Conservation (phyloP, 139 green algal species). For the Haematococcus lacustris region DNA sequence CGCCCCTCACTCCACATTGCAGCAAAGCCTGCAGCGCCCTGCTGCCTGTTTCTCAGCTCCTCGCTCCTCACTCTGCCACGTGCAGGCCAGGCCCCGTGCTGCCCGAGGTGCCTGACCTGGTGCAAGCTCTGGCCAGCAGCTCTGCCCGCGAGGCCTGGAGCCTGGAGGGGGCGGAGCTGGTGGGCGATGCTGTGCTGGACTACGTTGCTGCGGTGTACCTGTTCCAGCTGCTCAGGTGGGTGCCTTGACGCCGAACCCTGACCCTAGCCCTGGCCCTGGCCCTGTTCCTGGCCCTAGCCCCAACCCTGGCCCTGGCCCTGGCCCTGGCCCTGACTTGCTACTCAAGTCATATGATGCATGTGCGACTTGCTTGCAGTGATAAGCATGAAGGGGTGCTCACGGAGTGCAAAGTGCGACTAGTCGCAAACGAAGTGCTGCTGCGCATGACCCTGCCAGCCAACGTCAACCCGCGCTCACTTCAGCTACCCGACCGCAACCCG, state of each 20-base stretch:
- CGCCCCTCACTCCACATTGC: neutral
- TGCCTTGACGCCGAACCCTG: neutral
- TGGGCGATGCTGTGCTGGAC: conserved; percentile 11
- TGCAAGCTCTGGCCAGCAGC: neutral
- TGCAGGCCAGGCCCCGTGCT: neutral
- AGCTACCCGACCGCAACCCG: too few species aligned
- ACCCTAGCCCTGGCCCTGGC: neutral
- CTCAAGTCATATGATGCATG: neutral
- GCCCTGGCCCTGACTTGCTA: neutral
- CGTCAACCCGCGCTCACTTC: too few species aligned
- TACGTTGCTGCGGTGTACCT: conserved; percentile 1
- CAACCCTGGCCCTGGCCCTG: too few species aligned
- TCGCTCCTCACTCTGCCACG: neutral
- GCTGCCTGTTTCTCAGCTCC: neutral
- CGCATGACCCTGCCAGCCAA: too few species aligned
- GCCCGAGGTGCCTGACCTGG: neutral
- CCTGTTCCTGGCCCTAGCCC: neutral
- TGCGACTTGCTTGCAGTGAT: neutral
- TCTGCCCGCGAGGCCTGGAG: neutral
- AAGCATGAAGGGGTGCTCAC: conserved; percentile 10
- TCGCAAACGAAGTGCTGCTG: conserved; percentile 8
- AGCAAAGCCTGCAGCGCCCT: neutral
- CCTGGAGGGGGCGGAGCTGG: conserved; percentile 3
- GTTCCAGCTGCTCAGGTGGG: conserved; percentile 2
- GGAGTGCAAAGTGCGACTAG: conserved; percentile 8